Evolutionary conservation across 2,329 filamentous ascomycete species (phyloP), one percentile per base, ranked within the genome.

Genomic region (Aspergillus jensenii): DNA sequence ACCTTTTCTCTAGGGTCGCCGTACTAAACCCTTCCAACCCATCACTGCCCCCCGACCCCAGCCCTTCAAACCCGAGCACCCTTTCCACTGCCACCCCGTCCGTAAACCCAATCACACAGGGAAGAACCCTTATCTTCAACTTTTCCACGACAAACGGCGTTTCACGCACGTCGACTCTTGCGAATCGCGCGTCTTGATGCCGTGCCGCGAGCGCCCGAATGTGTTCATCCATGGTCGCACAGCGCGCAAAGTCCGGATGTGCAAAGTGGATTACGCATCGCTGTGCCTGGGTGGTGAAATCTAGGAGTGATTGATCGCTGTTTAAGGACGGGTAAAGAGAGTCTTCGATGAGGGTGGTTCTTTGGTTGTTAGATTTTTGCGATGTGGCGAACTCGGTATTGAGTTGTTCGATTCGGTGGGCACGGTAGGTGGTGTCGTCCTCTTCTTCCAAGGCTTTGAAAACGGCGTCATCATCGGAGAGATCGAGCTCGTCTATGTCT

Each of bases 211-310:
- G 68, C 23, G 79, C 73, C 49, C 80, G 75, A 11, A 87, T 76
- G 68, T 84, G 83, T 49, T 75, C 76, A 67, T 87, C 85, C 85
- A 88, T 88, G 55, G 84, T 80, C 11, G 76, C 74, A 71, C 85
- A 88, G 55, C 85, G 81, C 19, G 81, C 78, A 71, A 88, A 88
- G 66, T 87, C 85, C 3, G 84, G 79, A 67, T 87, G 86, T 69
- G 82, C 84, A 70, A 88, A 88, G 68, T 88, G 85, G 23, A 87
- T 81, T 1, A 87, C 77, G 64, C 82, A 86, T 25, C 81, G 74
- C 59, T 83, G 79, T 12, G 80, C 81, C 48, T 79, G 78, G 7
- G 85, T 87, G 8, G 85, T 87, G 62, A 86, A 83, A 62, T 84
- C 80, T 68, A 88, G 80, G 43, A 87, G 71, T 12, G 77, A 70